These are phyloP conservation scores for Oryza nivara DNA, from an alignment of 176 grass and related monocot species.

Conservation along the genomic window DNA sequence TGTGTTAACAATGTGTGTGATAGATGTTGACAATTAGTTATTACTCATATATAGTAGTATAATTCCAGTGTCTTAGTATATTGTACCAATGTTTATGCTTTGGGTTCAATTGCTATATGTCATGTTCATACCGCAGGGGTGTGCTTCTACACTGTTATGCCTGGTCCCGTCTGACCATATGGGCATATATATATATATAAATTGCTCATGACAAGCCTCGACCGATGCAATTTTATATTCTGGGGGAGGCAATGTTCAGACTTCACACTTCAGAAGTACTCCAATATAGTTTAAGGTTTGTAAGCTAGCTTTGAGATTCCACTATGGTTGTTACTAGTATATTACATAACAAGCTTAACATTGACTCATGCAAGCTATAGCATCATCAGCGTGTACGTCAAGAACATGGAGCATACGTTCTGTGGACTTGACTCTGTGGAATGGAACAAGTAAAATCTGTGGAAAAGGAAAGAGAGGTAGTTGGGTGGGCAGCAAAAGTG, in stretches of 20 bases:
- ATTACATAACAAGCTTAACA: neutral
- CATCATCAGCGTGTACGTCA: conserved; percentile 47
- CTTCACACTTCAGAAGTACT: too few species aligned
- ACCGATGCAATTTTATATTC: neutral
- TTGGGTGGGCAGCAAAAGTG: neutral
- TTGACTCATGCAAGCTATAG: conserved; percentile 25
- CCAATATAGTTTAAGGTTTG: neutral
- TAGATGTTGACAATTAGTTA: neutral
- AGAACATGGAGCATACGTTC: conserved; percentile 33
- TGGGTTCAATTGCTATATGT: neutral
- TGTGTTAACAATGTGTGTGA: conserved; percentile 33
- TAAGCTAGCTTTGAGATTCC: neutral
- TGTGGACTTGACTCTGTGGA: conserved; percentile 40
- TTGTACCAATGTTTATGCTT: neutral
- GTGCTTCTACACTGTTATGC: conserved; percentile 38
- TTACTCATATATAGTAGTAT: neutral
- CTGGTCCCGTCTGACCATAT: neutral
- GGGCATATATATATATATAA: too few species aligned
- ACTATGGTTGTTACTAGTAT: too few species aligned
- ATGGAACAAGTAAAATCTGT: conserved; percentile 31
- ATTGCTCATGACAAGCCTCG: neutral
- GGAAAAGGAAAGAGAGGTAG: neutral
- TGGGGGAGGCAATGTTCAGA: neutral
- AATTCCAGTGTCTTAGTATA: neutral
- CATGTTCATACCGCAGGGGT: conserved; percentile 14